Evolutionary conservation across 1,284 basidiomycete species (phyloP).

Genomic region (Papiliotrema laurentii): DNA sequence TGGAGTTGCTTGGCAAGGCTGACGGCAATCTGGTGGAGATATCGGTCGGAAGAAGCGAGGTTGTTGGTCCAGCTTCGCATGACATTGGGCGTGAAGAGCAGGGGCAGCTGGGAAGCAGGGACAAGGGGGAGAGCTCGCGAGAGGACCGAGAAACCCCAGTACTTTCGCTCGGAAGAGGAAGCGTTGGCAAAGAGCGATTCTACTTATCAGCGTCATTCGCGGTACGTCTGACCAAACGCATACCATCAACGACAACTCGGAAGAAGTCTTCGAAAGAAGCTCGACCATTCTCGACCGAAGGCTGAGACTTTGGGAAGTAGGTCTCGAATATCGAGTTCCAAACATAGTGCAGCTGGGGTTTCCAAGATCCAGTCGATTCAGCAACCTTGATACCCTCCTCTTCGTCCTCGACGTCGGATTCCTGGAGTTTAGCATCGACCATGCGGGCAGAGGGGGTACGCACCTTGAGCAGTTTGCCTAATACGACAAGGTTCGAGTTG

Average conservation of each 20-base stretch:
- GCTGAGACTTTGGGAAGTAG: conserved; percentile 58
- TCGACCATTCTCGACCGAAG: conserved; percentile 43
- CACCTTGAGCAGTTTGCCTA: conserved; percentile 81
- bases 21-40: conserved; percentile 80
- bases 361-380: conserved; percentile 63
- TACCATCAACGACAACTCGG: conserved; percentile 82
- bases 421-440: conserved; percentile 10
- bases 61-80: conserved; percentile 98
- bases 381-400: conserved; percentile 28
- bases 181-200: conserved; percentile 82
- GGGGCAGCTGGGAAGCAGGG: conserved; percentile 63
- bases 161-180: conserved; percentile 83
- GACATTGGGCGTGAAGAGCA: conserved; percentile 91
- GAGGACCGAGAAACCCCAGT: conserved; percentile 93
- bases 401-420: conserved; percentile 39
- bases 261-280: conserved; percentile 87
- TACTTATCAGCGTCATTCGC: conserved; percentile 34
- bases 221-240: conserved; percentile 15
- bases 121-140: conserved; percentile 71
- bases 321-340: conserved; percentile 80
- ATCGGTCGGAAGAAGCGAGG: conserved; percentile 77
- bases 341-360: conserved; percentile 84
- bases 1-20: conserved; percentile 74
- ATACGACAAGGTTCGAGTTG: conserved; percentile 59
- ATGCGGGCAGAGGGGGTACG: not conserved